Evolutionary conservation across 305 asterid species (phyloP), one percentile per base, ranked within the genome.

Genomic region (Solanum hybrid): DNA sequence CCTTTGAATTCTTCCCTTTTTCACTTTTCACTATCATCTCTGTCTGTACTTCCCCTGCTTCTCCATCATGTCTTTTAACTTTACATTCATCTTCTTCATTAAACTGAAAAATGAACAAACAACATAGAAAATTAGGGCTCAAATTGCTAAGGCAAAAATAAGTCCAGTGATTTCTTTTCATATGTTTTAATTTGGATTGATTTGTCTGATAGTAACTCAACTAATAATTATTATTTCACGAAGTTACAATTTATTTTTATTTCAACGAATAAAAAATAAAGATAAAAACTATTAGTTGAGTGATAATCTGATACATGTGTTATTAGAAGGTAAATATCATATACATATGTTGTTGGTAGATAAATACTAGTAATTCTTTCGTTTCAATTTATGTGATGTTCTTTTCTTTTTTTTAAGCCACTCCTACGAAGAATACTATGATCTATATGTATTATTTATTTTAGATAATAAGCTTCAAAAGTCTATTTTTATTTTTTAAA

Each of bases 11-110:
- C 86, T 90, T 92, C 11, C 91, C 95, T 73, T 89, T 88, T 45
- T 92, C 95, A 10, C 90, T 91, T 90, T 95, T 94, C 40, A 92
- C 89, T 0, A 93, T 93, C 34, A 95, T 88, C 60, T 93, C 94
- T n/a, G 97, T 93, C 60, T 93, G 89, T 45, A 89, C 94, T 85
- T 94, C 95, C 60, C 91, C 94, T 36, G 89, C 89, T 60, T 91
- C 93, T 87, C 87, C 94, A 72, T 86, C 90, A 86, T n/a, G 10
- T 45, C 89, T 75, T 24, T 90, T 90, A 5, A 26, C 40, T 82
- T 82, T 82, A 82, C 40, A 45, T 4, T 45, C 73, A 45, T 17
- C 29, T 45, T 82, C 87, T 35, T 84, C 75, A 6, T 27, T 9
- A 15, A 29, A 19, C 73, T 84, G 31, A 27, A 10, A 51, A 82